Percentiles rank a stretch among this genome's conserved stretches.
phyloP scores from a whole-genome alignment of 805 yeast species.

The Candida broadrunensis region DNA sequence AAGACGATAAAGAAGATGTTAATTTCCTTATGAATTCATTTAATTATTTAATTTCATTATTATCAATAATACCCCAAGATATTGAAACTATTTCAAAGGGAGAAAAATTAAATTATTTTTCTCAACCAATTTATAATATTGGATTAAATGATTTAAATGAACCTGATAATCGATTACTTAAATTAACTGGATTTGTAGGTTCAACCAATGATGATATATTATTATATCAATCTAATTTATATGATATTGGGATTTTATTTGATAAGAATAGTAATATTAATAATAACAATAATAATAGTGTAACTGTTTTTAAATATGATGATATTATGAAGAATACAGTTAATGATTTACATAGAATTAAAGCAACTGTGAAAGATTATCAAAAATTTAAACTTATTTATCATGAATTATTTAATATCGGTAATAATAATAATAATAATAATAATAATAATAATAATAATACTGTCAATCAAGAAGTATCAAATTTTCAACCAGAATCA shows the following conservation, averaged over 20 bases:
- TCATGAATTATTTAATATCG: conserved; percentile 12
- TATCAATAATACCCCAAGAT: conserved; percentile 65
- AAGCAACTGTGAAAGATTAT: conserved; percentile 37
- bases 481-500: background rate
- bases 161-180: conserved; percentile 7
- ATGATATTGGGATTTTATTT: conserved; percentile 40
- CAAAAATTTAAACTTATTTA: conserved; percentile 32
- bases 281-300: conserved; percentile 12
- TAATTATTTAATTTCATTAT: conserved; percentile 54
- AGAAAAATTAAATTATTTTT: conserved; percentile 15
- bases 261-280: conserved; percentile 6
- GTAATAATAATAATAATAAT: too few relatives aligned
- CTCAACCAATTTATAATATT: conserved; percentile 58
- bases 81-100: conserved; percentile 22
- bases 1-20: background rate
- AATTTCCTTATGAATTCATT: conserved; percentile 34
- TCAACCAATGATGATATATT: conserved; percentile 67
- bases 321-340: conserved; percentile 5
- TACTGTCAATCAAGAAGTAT: conserved; percentile 2
- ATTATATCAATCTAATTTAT: conserved; percentile 48
- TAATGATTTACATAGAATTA: conserved; percentile 3
- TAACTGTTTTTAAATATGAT: conserved; percentile 9
- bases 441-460: background rate
- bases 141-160: conserved; percentile 51
- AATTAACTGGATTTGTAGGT: conserved; percentile 46